These are phyloP conservation scores for Ceratocystis alfenasii DNA, from an alignment of 2,329 filamentous ascomycete species.

Conservation along the genomic window DNA sequence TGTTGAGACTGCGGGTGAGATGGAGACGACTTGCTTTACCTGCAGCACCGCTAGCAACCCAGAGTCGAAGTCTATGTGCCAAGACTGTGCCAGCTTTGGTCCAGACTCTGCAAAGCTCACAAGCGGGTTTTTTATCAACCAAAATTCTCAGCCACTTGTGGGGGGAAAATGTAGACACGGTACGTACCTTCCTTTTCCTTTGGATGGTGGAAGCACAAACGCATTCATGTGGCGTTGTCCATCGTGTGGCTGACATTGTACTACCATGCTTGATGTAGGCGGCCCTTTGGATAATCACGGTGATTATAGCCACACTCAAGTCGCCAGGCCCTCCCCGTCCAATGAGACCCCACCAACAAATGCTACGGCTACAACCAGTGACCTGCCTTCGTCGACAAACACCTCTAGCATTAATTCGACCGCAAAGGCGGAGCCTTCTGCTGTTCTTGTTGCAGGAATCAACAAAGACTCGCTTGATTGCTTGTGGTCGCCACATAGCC, in stretches of 20 bases:
- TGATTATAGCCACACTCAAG: neutral
- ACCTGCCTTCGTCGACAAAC: neutral
- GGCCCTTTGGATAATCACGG: conserved; percentile 13
- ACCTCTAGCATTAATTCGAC: neutral
- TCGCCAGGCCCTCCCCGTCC: neutral
- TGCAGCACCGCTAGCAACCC: neutral
- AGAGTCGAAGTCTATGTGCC: conserved; percentile 7
- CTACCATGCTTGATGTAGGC: neutral
- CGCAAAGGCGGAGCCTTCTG: neutral
- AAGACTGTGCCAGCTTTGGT: conserved; percentile 14
- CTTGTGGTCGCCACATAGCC: conserved; percentile 21
- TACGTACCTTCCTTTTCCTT: conserved; percentile 1
- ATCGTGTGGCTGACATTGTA: conserved; percentile 8
- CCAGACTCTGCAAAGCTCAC: conserved; percentile 6
- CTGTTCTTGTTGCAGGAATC: conserved; percentile 15
- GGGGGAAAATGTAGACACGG: conserved; percentile 21
- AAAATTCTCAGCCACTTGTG: conserved; percentile 9
- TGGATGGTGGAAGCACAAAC: neutral
- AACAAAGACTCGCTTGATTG: conserved; percentile 23
- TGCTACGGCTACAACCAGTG: neutral
- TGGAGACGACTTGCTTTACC: conserved; percentile 5
- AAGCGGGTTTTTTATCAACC: conserved; percentile 18
- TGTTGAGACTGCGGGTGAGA: conserved; percentile 15
- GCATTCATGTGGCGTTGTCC: neutral
- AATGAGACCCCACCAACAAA: neutral